phyloP scores from a whole-genome alignment of 2,329 filamentous ascomycete species.

The Alternaria angustiovoidea region DNA sequence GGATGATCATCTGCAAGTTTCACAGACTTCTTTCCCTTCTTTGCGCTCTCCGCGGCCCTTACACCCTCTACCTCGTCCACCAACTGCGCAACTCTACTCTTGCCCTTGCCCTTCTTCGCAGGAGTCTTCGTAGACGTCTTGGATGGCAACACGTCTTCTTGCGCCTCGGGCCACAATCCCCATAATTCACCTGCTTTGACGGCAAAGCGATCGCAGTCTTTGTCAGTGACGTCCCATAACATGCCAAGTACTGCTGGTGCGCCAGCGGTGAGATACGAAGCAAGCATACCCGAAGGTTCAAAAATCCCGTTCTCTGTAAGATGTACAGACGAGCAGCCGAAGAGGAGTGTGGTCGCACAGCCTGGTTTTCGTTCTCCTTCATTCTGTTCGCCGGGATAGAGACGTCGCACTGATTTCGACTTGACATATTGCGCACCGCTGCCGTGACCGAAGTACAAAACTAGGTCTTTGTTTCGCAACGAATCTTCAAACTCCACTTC shows the following conservation, averaged over 20 bases:
- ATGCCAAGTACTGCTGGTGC: constrained; percentile 86
- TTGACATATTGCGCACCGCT: constrained; percentile 95
- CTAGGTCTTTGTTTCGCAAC: constrained; percentile 71
- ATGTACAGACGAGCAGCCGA: constrained; percentile 90
- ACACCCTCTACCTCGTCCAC: constrained; percentile 37
- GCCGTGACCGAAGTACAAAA: constrained; percentile 96
- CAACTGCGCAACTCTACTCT: constrained; percentile 37
- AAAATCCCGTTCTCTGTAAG: constrained; percentile 80
- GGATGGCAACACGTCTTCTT: constrained; percentile 33
- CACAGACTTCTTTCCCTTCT: constrained; percentile 38
- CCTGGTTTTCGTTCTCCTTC: constrained; percentile 26
- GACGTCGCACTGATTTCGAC: constrained; percentile 78
- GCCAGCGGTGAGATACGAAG: constrained; percentile 88
- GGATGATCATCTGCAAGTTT: constrained; percentile 35
- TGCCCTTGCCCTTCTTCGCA: constrained; percentile 41
- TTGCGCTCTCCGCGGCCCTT: constrained; percentile 24
- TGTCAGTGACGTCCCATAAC: constrained; percentile 97
- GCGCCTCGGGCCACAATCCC: constrained; percentile 71
- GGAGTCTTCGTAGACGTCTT: constrained; percentile 33
- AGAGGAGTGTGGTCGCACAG: constrained; percentile 85
- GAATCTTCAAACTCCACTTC: constrained; percentile 79
- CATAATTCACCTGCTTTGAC: constrained; percentile 81
- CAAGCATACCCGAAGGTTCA: constrained; percentile 87
- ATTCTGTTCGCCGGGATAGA: constrained; percentile 62
- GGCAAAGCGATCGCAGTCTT: constrained; percentile 94